A percentile compares a stretch with the other conserved stretches of the same genome.
phyloP scores from a whole-genome alignment of 1,139 yeast genomes.

The Hyphopichia burtonii region DNA sequence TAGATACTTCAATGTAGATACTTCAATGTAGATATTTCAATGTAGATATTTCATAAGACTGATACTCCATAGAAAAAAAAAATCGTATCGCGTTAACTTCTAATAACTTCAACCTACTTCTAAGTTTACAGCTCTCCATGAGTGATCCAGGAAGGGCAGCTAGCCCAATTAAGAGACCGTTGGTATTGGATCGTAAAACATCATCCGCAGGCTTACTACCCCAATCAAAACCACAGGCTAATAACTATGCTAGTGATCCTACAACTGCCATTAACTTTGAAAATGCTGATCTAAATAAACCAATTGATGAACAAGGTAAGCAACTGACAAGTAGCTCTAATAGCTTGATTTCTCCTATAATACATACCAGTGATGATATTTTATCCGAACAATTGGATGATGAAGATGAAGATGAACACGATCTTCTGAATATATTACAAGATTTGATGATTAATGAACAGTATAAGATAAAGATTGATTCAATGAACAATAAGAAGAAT shows the following conservation, averaged over 20 bases:
- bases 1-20: too few species aligned
- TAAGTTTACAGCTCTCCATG: not conserved
- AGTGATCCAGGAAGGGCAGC: not conserved
- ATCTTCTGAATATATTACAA: conserved; percentile 24
- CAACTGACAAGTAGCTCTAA: not conserved
- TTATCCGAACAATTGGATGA: conserved; percentile 5
- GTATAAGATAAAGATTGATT: not conserved
- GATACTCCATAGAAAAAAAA: too few species aligned
- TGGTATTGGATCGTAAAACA: not conserved
- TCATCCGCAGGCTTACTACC: not conserved
- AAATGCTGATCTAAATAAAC: conserved; percentile 8
- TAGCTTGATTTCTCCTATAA: conserved; percentile 1
- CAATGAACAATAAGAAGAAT: not conserved
- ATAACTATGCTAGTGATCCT: conserved; percentile 11
- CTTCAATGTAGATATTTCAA: too few species aligned
- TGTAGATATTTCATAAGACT: too few species aligned
- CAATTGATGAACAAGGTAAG: not conserved
- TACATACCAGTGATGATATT: not conserved
- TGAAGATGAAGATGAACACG: conserved; percentile 24
- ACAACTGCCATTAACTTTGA: conserved; percentile 21
- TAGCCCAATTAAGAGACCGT: not conserved
- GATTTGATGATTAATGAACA: conserved; percentile 22
- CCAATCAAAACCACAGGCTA: not conserved
- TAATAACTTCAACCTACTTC: not conserved
- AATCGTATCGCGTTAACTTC: too few species aligned